phyloP scores from a whole-genome alignment of 1,139 yeast genomes.

The Hyphopichia khmerensis region DNA sequence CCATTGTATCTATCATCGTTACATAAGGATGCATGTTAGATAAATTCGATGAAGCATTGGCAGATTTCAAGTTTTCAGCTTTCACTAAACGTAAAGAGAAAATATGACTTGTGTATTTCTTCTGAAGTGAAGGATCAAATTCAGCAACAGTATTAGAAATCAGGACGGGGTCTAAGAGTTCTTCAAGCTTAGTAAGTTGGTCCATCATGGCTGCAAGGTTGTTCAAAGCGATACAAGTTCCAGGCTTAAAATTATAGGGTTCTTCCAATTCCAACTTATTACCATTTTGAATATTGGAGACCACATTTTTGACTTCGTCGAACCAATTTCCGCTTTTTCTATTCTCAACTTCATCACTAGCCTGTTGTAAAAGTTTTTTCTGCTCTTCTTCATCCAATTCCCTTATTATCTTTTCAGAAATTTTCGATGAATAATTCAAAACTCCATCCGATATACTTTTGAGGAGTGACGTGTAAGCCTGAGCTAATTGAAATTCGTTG shows the following conservation, averaged over 20 bases:
- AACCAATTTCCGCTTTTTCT: constrained; percentile 38
- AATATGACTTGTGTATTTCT: constrained; percentile 48
- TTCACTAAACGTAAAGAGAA: constrained; percentile 65
- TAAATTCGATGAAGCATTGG: constrained; percentile 22
- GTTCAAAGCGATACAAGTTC: constrained; percentile 75
- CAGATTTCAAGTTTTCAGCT: constrained; percentile 67
- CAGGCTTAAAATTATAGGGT: constrained; percentile 60
- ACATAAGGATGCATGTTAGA: constrained; percentile 69
- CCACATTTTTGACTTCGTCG: constrained; percentile 47
- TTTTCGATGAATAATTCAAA: constrained; percentile 48
- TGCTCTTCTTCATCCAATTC: constrained; percentile 49
- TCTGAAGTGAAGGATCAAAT: constrained; percentile 29
- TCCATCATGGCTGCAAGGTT: constrained; percentile 63
- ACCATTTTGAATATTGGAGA: constrained; percentile 40
- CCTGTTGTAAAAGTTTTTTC: constrained; percentile 22
- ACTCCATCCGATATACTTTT: constrained; percentile 64
- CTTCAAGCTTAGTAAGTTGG: constrained; percentile 61
- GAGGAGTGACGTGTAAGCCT: constrained; percentile 55
- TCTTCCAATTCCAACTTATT: constrained; percentile 42
- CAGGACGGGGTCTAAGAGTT: constrained; percentile 58
- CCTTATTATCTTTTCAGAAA: constrained; percentile 46
- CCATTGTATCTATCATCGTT: constrained; percentile 60
- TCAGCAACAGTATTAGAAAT: constrained; percentile 48
- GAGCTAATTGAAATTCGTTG: constrained; percentile 59
- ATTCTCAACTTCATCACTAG: constrained; percentile 21